Base-by-base conservation (phyloP, 805 yeast species). In the Sugiyamaella mastotermitis region DNA sequence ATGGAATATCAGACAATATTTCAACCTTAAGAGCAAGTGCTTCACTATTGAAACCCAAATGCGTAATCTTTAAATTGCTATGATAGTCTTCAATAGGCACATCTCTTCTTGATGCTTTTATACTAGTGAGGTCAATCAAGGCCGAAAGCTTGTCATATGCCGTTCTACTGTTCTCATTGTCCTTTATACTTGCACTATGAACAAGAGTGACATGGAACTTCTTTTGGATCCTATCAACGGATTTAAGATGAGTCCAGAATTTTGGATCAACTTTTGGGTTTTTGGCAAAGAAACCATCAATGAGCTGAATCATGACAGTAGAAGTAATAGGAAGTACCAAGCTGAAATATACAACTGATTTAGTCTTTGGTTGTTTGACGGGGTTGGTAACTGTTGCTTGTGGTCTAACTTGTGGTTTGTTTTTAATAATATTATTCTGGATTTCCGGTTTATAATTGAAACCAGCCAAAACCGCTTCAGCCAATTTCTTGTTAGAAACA, bases 11-110 rank as follows among this genome's bases (percentile, higher is more conserved):
- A 22, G 17, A 43, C 2, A 28, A 31, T 2, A 70, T 43, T 6
- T 64, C 62, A 1, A 76, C 83, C 14, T 67, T 55, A 3, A 82
- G 56, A 14, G 90, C 76, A 33, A 79, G 61, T 6, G 79, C 65
- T 26, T 63, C 62, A 2, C 65, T 56, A 42, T 74, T 71, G 66
- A 79, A 74, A 9, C 75, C 64, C 8, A 82, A 5, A 10, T 27
- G 9, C 7, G 30, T 14, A 27, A 27, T 27, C 18, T 9, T 27
- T 27, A 27, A 27, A 10, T 27, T 14, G 18, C 5, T 9, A 13
- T 14, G 18, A 15, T n/a, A 7, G 15, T 17, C 30, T 13, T n/a
- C 30, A 7, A 7, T 10, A 13, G 30, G 30, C 10, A 13, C 30
- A 7, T 7, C 30, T 27, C 14, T 27, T 15, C 7, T 15, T 10